Percentiles rank a stretch among this genome's conserved stretches.
phyloP scores from a whole-genome alignment of 352 stramenopile species.

The Pythium angustatum region DNA sequence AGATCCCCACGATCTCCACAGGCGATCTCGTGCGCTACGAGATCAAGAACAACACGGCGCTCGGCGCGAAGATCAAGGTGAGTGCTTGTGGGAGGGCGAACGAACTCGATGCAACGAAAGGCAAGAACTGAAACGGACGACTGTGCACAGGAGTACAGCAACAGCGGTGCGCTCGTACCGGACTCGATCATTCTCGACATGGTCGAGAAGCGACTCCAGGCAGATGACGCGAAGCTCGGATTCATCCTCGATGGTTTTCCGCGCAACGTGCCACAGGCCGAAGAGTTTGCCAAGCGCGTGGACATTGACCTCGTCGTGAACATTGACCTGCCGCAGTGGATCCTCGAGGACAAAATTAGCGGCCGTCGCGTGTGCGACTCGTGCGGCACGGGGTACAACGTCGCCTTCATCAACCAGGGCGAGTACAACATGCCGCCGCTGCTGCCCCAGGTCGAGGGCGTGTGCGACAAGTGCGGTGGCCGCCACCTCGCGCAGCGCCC shows the following conservation, averaged over 20 bases:
- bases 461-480: conserved; percentile 81
- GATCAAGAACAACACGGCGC: conserved; percentile 76
- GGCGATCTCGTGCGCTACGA: conserved; percentile 88
- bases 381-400: conserved; percentile 88
- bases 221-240: conserved; percentile 67
- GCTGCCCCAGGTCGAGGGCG: conserved; percentile 79
- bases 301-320: conserved; percentile 86
- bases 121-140: neutral
- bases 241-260: conserved; percentile 92
- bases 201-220: conserved; percentile 71
- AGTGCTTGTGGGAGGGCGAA: neutral
- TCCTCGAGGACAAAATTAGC: conserved; percentile 89
- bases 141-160: conserved; percentile 70
- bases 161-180: conserved; percentile 80
- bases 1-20: conserved; percentile 89
- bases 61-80: conserved; percentile 81
- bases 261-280: conserved; percentile 85
- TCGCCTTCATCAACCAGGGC: conserved; percentile 83
- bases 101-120: no score
- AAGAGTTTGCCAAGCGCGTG: conserved; percentile 78
- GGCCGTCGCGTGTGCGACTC: conserved; percentile 79
- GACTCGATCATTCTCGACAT: conserved; percentile 91
- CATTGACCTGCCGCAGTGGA: conserved; percentile 87
- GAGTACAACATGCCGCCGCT: conserved; percentile 91
- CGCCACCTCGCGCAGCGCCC: conserved; percentile 73